Conservation (phyloP, 148 eudicot species). For the Chenopodium quinoa region DNA sequence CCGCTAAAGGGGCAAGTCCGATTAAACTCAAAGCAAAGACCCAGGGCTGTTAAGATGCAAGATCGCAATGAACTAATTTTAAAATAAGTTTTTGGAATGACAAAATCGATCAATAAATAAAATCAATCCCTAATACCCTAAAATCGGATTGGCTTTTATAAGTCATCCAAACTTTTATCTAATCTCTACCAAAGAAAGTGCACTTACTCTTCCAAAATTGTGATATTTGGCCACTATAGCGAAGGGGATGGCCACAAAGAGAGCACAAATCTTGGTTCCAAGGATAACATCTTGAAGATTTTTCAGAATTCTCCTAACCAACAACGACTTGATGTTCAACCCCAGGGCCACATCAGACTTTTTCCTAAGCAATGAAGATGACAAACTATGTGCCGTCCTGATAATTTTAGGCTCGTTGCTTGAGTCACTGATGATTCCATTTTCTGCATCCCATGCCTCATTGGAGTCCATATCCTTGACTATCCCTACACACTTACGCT, state of each 20-base stretch:
- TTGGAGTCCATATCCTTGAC: slow-evolving; percentile 16
- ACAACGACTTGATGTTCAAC: slow-evolving; percentile 30
- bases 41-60: slow-evolving; percentile 49
- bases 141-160: neutral
- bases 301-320: slow-evolving; percentile 29
- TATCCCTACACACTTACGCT: slow-evolving; percentile 10
- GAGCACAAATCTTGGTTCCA: slow-evolving; percentile 61
- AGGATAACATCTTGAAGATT: slow-evolving; percentile 55
- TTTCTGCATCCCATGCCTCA: slow-evolving; percentile 40
- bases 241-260: slow-evolving; percentile 59
- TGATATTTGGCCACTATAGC: slow-evolving; percentile 54
- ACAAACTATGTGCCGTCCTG: slow-evolving; percentile 40
- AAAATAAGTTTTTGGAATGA: neutral
- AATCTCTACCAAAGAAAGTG: neutral
- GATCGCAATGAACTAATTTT: neutral
- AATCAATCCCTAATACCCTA: neutral
- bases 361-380: slow-evolving; percentile 39
- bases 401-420: slow-evolving; percentile 29
- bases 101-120: neutral
- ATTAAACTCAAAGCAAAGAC: slow-evolving; percentile 66
- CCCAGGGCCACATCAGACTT: slow-evolving; percentile 33
- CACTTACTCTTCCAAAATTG: slow-evolving; percentile 56
- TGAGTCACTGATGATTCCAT: slow-evolving; percentile 31
- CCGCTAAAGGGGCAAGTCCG: slow-evolving; percentile 77
- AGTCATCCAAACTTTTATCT: neutral